A percentile compares a stretch with the other conserved stretches of the same genome.
phyloP scores from a whole-genome alignment of 306 rosid genomes.

The cucumber (Cucumis sativus) region Cucumber_9930_V3 NC_026660.2:28244501-28245000 shows the following conservation, averaged over 20 bases:
- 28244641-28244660: background rate
- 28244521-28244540: background rate
- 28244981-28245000: slow-evolving; percentile 49
- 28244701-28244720: background rate
- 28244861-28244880: slow-evolving; percentile 1
- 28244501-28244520: background rate
- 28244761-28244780: slow-evolving; percentile 3
- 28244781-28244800: background rate
- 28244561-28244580: background rate
- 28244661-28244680: background rate
- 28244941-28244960: slow-evolving; percentile 55
- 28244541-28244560: background rate
- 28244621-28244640: background rate
- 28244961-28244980: slow-evolving; percentile 44
- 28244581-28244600: background rate
- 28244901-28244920: background rate
- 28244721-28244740: background rate
- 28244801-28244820: background rate
- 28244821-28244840: background rate
- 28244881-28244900: slow-evolving; percentile 1
- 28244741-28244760: slow-evolving; percentile 11
- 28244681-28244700: background rate
- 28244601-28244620: background rate
- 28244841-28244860: background rate
- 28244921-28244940: background rate